Evolutionary conservation across 78 protist species (phyloP).

Genomic region (Chrysochromulina parva): DNA sequence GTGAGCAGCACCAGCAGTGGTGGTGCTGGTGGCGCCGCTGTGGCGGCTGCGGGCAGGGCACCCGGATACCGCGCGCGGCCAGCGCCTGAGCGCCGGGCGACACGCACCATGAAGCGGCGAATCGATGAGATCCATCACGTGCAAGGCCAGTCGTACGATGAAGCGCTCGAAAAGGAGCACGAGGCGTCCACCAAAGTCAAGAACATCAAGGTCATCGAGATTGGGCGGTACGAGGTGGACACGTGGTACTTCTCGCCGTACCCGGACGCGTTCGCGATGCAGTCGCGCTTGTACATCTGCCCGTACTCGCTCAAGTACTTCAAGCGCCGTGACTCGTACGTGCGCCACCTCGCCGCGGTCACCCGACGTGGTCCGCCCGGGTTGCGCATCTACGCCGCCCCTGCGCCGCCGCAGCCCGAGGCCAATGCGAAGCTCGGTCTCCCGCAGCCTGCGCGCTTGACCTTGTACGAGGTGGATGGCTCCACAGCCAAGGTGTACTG

Average conservation of each 20-base stretch:
- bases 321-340: slow-evolving; percentile 61
- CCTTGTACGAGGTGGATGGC: slow-evolving; percentile 93
- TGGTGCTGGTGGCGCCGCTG: no score
- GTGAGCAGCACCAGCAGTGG: no score
- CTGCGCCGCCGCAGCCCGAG: neutral
- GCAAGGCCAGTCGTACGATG: neutral
- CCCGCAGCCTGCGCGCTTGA: slow-evolving; percentile 22
- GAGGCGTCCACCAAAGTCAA: slow-evolving; percentile 83
- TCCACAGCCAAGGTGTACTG: slow-evolving; percentile 34
- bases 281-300: slow-evolving; percentile 72
- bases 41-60: no score
- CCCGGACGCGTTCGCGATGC: slow-evolving; percentile 83
- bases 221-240: slow-evolving; percentile 72
- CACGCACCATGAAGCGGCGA: slow-evolving; percentile 29
- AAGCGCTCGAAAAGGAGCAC: slow-evolving; percentile 73
- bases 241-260: slow-evolving; percentile 94
- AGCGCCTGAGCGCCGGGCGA: neutral
- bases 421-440: neutral
- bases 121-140: slow-evolving; percentile 27
- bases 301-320: slow-evolving; percentile 91
- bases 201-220: slow-evolving; percentile 71
- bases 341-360: slow-evolving; percentile 41
- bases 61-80: no score
- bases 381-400: slow-evolving; percentile 79
- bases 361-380: slow-evolving; percentile 81